Evolutionary conservation across 2,329 filamentous ascomycete species (phyloP), one percentile per base, ranked within the genome.

Genomic region (Penicillium aurantiogriseum): DNA sequence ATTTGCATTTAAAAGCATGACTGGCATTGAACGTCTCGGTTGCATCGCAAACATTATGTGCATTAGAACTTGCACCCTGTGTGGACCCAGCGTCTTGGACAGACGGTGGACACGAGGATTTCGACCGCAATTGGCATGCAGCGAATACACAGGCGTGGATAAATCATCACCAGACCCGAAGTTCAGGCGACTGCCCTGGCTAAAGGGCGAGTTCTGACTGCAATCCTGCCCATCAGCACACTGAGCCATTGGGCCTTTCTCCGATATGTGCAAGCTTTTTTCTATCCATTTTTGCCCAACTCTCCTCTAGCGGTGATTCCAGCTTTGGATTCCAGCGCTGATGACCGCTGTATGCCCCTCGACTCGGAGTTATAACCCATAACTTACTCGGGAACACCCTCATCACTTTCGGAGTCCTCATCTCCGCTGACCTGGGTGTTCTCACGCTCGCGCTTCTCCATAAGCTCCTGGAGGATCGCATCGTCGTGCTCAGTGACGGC

Each of bases 401-500:
- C 94, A 72, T 97, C 94, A 74, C 91, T 96, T 78, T 96, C 93
- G 73, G 91, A 96, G 76, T 91, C 84, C 83, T 99, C 94, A 75
- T 99, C 95, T 71, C 94, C 94, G 76, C 92, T 96, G 72, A 99
- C 91, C 77, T 99, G 91, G 74, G 91, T 90, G 79, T 99, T 99
- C 85, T 97, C 93, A 65, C 91, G 88, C 82, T 96, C 94, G 66
- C 90, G 88, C 88, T 97, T 97, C 84, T 97, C 94, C 94, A 99
- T 99, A 64, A 99, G 85, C 51, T 93, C 94, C 77, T 97, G 92
- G 65, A 99, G 83, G 78, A 97, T 92, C 27, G 93, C 94, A 72
- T 99, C 94, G 71, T 99, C 95, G 76, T 92, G 95, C 83, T 97
- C 95, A 1, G 94, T 99, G 61, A 99, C 94, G 5, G 95, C 94